These are phyloP conservation scores for Diplodia corticola DNA, from an alignment of 2,329 filamentous ascomycete genomes.

Conservation along the genomic window DNA sequence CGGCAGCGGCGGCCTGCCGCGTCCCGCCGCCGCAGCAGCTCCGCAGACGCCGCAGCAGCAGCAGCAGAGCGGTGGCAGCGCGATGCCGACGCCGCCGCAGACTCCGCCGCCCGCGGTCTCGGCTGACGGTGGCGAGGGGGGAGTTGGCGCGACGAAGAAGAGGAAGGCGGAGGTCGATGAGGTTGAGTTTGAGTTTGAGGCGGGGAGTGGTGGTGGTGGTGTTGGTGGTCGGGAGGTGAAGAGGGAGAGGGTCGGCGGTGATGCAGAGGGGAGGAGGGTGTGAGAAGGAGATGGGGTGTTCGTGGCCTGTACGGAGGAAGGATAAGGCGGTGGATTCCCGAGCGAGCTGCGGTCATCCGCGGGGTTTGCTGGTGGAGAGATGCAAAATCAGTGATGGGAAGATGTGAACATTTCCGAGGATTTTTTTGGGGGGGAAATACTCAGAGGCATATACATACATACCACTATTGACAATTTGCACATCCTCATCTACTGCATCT, in stretches of 20 bases:
- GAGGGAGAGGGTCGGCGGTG: not conserved
- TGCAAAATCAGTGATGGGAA: not conserved
- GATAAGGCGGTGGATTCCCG: no score
- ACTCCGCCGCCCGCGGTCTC: no score
- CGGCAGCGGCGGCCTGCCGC: not conserved
- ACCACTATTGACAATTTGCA: not conserved
- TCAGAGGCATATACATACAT: not conserved
- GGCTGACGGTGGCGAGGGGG: not conserved
- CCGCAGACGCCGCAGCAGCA: no score
- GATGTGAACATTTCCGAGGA: not conserved
- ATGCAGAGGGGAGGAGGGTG: not conserved
- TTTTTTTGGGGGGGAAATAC: no score
- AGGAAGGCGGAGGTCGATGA: constrained; percentile 14
- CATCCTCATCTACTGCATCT: not conserved
- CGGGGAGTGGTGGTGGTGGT: not conserved
- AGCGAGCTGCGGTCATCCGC: not conserved
- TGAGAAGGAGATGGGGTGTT: not conserved
- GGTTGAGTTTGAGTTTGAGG: not conserved
- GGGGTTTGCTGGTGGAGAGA: not conserved
- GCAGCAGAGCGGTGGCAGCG: not conserved
- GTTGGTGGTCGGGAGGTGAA: not conserved
- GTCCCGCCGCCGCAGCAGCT: not conserved
- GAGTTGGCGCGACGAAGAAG: not conserved
- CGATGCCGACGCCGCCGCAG: not conserved
- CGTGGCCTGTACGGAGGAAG: not conserved